A percentile compares a stretch with the other conserved stretches of the same genome.
These are phyloP conservation scores for Penicillium sp. DNA, from an alignment of 2,329 filamentous ascomycete genomes.

Conservation along the genomic window DNA sequence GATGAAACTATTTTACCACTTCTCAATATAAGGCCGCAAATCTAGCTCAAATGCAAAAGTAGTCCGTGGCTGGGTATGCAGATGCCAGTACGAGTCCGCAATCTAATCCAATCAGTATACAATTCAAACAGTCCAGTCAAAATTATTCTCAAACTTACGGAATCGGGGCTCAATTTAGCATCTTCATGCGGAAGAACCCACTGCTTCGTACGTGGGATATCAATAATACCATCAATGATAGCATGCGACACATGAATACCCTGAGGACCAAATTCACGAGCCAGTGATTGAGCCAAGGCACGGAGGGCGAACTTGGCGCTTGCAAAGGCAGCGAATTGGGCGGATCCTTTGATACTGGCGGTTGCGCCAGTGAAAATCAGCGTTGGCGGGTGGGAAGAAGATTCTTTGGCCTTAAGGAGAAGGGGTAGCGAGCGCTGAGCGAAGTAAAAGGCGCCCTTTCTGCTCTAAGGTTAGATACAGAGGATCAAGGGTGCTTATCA, in stretches of 20 bases:
- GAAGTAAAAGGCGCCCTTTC: slow-evolving; percentile 72
- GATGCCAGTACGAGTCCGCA: slow-evolving; percentile 81
- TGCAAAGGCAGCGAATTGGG: slow-evolving; percentile 71
- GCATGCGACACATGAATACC: slow-evolving; percentile 83
- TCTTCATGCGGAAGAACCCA: slow-evolving; percentile 61
- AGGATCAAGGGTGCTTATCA: not conserved
- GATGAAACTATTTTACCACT: slow-evolving; percentile 61
- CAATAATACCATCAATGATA: slow-evolving; percentile 83
- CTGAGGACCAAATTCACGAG: slow-evolving; percentile 80
- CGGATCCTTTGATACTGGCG: slow-evolving; percentile 73
- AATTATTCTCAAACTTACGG: slow-evolving; percentile 55
- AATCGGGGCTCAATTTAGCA: slow-evolving; percentile 73
- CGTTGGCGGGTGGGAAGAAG: slow-evolving; percentile 67
- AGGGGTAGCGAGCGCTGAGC: slow-evolving; percentile 71
- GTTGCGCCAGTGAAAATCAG: slow-evolving; percentile 88
- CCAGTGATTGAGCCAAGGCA: slow-evolving; percentile 73
- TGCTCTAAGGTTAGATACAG: slow-evolving; percentile 20
- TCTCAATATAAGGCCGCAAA: slow-evolving; percentile 78
- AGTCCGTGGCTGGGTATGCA: slow-evolving; percentile 79
- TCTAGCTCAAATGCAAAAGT: slow-evolving; percentile 83
- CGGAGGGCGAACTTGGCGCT: slow-evolving; percentile 79
- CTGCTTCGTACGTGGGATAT: slow-evolving; percentile 71
- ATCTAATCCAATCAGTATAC: slow-evolving; percentile 58
- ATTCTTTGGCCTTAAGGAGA: slow-evolving; percentile 62
- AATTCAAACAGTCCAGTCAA: not conserved